Percentiles rank a stretch among this genome's conserved stretches.
Conservation (phyloP, 1,284 basidiomycete genomes). For the Ceratobasidium sp. region DNA sequence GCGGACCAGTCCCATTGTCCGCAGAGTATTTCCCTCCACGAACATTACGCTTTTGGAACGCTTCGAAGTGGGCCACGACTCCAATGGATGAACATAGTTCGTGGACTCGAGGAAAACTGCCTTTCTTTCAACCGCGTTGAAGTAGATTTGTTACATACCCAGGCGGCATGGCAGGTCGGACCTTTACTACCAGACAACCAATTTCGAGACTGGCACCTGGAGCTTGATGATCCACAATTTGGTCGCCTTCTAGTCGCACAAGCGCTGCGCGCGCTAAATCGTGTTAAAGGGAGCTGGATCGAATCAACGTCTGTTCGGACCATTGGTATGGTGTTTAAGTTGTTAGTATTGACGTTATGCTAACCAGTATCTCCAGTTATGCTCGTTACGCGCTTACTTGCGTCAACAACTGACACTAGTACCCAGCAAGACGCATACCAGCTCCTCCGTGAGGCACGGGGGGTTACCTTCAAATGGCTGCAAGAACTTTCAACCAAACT, state of each 20-base stretch:
- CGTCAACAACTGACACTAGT: neutral
- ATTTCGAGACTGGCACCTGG: slow-evolving; percentile 36
- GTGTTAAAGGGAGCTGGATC: slow-evolving; percentile 40
- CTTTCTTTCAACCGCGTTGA: slow-evolving; percentile 57
- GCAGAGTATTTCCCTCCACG: slow-evolving; percentile 57
- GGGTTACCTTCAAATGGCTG: slow-evolving; percentile 3
- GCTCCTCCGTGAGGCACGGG: slow-evolving; percentile 20
- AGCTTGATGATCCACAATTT: slow-evolving; percentile 12
- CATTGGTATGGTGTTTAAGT: neutral
- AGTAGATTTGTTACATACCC: slow-evolving; percentile 58
- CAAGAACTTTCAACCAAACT: slow-evolving; percentile 3
- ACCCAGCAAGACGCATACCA: neutral
- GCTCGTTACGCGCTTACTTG: slow-evolving; percentile 33
- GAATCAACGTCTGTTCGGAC: slow-evolving; percentile 16
- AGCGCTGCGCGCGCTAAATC: neutral
- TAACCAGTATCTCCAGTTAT: neutral
- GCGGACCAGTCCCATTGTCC: slow-evolving; percentile 59
- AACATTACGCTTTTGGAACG: slow-evolving; percentile 59
- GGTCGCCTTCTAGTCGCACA: slow-evolving; percentile 17
- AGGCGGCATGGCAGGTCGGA: slow-evolving; percentile 54
- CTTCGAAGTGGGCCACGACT: slow-evolving; percentile 59
- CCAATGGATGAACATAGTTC: slow-evolving; percentile 64
- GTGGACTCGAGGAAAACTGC: slow-evolving; percentile 56
- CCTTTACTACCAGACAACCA: neutral
- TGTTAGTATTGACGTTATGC: neutral